These are phyloP conservation scores for Spathaspora girioi DNA, from an alignment of 805 yeast genomes.

Conservation along the genomic window DNA sequence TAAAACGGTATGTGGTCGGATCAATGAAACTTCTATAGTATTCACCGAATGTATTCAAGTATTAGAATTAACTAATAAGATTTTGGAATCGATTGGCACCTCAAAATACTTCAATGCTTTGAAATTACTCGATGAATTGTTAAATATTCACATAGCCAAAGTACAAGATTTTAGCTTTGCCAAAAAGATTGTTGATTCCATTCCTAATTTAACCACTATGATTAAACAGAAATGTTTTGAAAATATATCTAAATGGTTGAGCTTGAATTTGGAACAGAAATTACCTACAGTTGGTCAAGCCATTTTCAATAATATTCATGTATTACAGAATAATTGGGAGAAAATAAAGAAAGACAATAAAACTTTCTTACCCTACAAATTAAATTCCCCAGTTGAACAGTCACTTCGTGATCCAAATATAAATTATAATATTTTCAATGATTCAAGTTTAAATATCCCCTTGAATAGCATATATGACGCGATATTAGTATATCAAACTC, in stretches of 20 bases:
- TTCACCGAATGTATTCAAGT: slow-evolving; percentile 75
- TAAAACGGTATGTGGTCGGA: slow-evolving; percentile 62
- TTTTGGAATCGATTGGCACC: slow-evolving; percentile 73
- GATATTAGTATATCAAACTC: slow-evolving; percentile 71
- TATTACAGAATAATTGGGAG: slow-evolving; percentile 61
- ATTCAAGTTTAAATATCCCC: slow-evolving; percentile 40
- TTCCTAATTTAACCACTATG: slow-evolving; percentile 70
- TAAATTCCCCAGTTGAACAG: slow-evolving; percentile 83
- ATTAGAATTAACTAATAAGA: slow-evolving; percentile 79
- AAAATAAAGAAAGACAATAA: slow-evolving; percentile 38
- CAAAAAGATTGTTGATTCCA: slow-evolving; percentile 64
- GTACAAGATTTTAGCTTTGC: slow-evolving; percentile 75
- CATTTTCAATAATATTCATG: slow-evolving; percentile 50
- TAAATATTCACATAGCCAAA: slow-evolving; percentile 63
- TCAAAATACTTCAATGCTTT: slow-evolving; percentile 82
- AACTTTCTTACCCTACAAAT: slow-evolving; percentile 50
- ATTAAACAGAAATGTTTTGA: slow-evolving; percentile 74
- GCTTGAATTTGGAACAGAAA: slow-evolving; percentile 58
- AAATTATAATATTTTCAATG: slow-evolving; percentile 48
- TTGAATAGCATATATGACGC: slow-evolving; percentile 80
- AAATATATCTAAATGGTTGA: slow-evolving; percentile 61
- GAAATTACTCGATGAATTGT: slow-evolving; percentile 73
- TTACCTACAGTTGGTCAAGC: slow-evolving; percentile 55
- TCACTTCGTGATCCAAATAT: slow-evolving; percentile 61
- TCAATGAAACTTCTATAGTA: slow-evolving; percentile 67